Conservation (phyloP, 2,329 filamentous ascomycete species). For the Hypoxylon rubiginosum region DNA sequence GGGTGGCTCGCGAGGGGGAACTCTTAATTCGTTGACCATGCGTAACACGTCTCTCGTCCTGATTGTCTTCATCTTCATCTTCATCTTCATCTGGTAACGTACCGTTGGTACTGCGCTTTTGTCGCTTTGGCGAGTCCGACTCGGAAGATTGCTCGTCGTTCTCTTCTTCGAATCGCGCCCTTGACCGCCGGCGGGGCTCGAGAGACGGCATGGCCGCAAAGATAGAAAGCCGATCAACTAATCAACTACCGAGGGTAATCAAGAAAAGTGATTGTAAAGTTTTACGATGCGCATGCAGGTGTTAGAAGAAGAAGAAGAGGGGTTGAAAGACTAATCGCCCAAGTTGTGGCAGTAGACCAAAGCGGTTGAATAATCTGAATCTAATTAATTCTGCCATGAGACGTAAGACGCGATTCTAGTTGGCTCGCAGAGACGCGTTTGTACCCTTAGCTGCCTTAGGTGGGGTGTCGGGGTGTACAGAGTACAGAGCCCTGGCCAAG, state of each 20-base stretch:
- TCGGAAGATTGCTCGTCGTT: constrained; percentile 51
- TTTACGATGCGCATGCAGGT: not conserved
- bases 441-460: not conserved
- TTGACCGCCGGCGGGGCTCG: constrained; percentile 58
- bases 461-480: no score
- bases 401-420: not conserved
- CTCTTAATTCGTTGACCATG: constrained; percentile 33
- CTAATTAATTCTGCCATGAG: not conserved
- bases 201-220: constrained; percentile 47
- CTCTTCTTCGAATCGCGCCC: constrained; percentile 57
- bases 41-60: constrained; percentile 5
- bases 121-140: constrained; percentile 48
- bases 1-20: constrained; percentile 24
- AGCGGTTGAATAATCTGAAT: not conserved
- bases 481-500: not conserved
- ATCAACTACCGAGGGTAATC: not conserved
- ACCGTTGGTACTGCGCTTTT: constrained; percentile 27
- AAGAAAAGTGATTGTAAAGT: not conserved
- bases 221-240: not conserved
- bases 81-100: constrained; percentile 34
- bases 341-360: not conserved
- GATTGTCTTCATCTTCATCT: constrained; percentile 37
- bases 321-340: no score
- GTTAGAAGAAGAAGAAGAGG: no score
- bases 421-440: not conserved